Conservation (phyloP, 345 rosid species). For the Kandelia obovata region DNA sequence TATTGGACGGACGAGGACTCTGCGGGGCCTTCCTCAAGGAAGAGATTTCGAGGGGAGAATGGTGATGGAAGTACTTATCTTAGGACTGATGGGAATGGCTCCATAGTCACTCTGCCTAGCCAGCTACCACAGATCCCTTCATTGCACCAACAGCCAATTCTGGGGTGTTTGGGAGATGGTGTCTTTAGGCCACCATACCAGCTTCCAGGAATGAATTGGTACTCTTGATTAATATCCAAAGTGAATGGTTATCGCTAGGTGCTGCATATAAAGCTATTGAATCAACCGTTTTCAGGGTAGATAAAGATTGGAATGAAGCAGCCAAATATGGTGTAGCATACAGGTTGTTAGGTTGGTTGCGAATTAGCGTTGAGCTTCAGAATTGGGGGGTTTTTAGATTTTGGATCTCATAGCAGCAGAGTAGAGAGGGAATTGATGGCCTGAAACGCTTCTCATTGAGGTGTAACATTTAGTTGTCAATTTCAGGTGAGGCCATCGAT, state of each 20-base stretch:
- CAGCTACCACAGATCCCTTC: constrained; percentile 49
- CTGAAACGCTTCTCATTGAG: constrained; percentile 13
- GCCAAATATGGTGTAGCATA: constrained; percentile 10
- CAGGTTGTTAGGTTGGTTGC: constrained; percentile 14
- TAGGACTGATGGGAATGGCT: constrained; percentile 33
- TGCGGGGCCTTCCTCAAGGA: constrained; percentile 39
- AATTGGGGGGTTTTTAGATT: constrained; percentile 26
- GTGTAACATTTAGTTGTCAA: constrained; percentile 18
- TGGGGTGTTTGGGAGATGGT: constrained; percentile 56
- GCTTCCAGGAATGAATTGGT: constrained; percentile 73
- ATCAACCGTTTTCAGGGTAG: not conserved
- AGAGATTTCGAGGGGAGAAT: constrained; percentile 44
- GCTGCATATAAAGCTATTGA: not conserved
- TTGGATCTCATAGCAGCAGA: constrained; percentile 23
- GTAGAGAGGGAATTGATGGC: constrained; percentile 18
- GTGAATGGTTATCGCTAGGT: not conserved
- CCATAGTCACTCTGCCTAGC: constrained; percentile 45
- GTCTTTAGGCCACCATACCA: constrained; percentile 55
- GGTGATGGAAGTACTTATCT: constrained; percentile 24
- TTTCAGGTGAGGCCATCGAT: constrained; percentile 28
- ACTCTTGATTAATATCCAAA: constrained; percentile 29
- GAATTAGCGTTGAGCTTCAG: constrained; percentile 11
- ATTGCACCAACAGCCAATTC: constrained; percentile 42
- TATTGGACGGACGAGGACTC: constrained; percentile 53
- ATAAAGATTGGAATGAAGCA: constrained; percentile 12